Percentiles rank a stretch among this genome's conserved stretches.
Evolutionary conservation across 2,329 filamentous ascomycete genomes (phyloP).

Genomic region (Penicillium capsulatum): DNA sequence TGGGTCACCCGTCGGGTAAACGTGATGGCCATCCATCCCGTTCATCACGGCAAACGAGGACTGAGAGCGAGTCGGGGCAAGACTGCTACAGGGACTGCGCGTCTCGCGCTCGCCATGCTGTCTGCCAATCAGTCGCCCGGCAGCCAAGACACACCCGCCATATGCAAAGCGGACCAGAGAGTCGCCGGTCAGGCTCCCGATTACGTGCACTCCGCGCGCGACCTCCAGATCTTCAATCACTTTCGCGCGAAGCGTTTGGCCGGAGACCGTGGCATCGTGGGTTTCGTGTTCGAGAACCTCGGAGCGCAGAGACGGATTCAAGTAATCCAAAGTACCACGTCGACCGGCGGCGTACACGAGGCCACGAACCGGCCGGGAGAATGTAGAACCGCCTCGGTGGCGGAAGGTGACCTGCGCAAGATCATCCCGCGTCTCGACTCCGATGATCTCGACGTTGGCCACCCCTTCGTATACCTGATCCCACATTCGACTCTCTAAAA

Average conservation of each 20-base stretch:
- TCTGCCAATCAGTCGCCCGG: constrained; percentile 47
- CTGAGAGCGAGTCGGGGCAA: constrained; percentile 15
- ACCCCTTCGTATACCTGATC: constrained; percentile 51
- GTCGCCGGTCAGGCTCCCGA: constrained; percentile 58
- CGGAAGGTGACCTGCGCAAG: constrained; percentile 43
- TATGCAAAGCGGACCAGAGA: constrained; percentile 58
- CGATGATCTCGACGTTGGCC: constrained; percentile 50
- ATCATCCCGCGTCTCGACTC: constrained; percentile 31
- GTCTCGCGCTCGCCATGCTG: constrained; percentile 16
- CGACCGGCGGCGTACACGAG: constrained; percentile 56
- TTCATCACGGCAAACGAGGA: constrained; percentile 35
- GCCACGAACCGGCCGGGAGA: constrained; percentile 47
- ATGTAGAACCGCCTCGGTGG: constrained; percentile 39
- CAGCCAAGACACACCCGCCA: constrained; percentile 55
- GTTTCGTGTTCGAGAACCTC: constrained; percentile 43
- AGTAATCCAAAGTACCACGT: constrained; percentile 52
- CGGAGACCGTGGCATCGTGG: constrained; percentile 43
- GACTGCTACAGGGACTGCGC: constrained; percentile 18
- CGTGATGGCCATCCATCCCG: constrained; percentile 37
- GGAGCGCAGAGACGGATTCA: constrained; percentile 44
- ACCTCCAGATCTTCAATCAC: constrained; percentile 52
- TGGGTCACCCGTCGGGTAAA: constrained; percentile 9
- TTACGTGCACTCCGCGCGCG: constrained; percentile 51
- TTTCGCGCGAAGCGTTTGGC: constrained; percentile 52
- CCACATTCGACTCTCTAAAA: constrained; percentile 50